phyloP scores from a whole-genome alignment of 345 rosid genomes.

The Leavenworthia alabamica region DNA sequence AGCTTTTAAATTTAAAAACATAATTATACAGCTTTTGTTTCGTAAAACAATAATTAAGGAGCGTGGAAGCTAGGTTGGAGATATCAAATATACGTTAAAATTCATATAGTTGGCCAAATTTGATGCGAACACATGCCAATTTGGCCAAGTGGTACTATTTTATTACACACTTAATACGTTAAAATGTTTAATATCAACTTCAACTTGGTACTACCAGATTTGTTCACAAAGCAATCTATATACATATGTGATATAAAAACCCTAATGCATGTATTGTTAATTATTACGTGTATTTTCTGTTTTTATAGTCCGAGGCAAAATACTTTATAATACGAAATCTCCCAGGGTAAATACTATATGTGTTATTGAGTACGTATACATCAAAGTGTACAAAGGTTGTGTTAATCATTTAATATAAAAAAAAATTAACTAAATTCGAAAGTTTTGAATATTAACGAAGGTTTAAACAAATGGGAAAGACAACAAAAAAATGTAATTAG shows the following conservation, averaged over 20 bases:
- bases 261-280: background rate
- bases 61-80: constrained; percentile 20
- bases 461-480: constrained; percentile 4
- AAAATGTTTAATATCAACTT: constrained; percentile 20
- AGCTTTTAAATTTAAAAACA: background rate
- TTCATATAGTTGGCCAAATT: constrained; percentile 27
- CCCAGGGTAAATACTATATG: background rate
- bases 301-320: background rate
- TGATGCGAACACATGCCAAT: constrained; percentile 34
- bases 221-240: constrained; percentile 19
- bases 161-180: constrained; percentile 9
- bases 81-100: constrained; percentile 14
- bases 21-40: constrained; percentile 16
- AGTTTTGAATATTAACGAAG: background rate
- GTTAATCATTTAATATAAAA: background rate
- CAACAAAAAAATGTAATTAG: constrained; percentile 10
- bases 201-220: constrained; percentile 17
- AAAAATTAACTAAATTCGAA: background rate
- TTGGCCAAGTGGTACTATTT: constrained; percentile 23
- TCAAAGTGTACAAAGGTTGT: background rate
- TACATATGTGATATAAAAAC: background rate
- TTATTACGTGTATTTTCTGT: background rate
- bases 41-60: constrained; percentile 26
- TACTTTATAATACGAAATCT: background rate
- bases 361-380: constrained; percentile 9